phyloP scores from a whole-genome alignment of 2,329 filamentous ascomycete genomes.

The Trichoderma arundinaceum region DNA sequence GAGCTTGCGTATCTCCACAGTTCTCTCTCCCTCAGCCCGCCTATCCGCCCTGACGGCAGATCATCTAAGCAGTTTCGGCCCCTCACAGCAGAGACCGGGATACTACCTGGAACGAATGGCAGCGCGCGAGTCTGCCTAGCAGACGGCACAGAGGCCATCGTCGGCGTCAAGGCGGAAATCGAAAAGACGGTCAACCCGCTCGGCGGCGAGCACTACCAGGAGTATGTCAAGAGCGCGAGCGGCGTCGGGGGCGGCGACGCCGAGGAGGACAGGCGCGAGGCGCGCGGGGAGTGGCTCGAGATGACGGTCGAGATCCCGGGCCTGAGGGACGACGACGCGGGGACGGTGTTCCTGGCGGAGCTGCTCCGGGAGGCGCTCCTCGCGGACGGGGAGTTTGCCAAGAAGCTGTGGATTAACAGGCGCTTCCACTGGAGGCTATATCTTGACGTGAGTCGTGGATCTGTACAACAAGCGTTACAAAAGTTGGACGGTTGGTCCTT shows the following conservation, averaged over 20 bases:
- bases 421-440: slow-evolving; percentile 97
- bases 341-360: slow-evolving; percentile 83
- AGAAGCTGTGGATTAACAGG: slow-evolving; percentile 82
- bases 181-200: slow-evolving; percentile 65
- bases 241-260: slow-evolving; percentile 49
- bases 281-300: slow-evolving; percentile 78
- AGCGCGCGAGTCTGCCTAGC: slow-evolving; percentile 92
- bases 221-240: slow-evolving; percentile 39
- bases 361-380: slow-evolving; percentile 90
- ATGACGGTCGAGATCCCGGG: slow-evolving; percentile 91
- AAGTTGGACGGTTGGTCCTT: too few species aligned
- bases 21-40: slow-evolving; percentile 79
- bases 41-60: slow-evolving; percentile 88
- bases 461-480: not conserved
- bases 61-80: slow-evolving; percentile 86
- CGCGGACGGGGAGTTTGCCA: slow-evolving; percentile 70
- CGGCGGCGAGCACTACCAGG: slow-evolving; percentile 35
- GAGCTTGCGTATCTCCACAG: slow-evolving; percentile 95
- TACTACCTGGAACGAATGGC: slow-evolving; percentile 88
- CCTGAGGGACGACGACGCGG: slow-evolving; percentile 85
- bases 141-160: slow-evolving; percentile 94
- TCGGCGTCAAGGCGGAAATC: slow-evolving; percentile 94
- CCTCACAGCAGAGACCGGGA: slow-evolving; percentile 85
- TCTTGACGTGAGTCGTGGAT: slow-evolving; percentile 74
- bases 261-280: slow-evolving; percentile 49